phyloP scores from a whole-genome alignment of 2,329 filamentous ascomycete genomes.

The Furcasterigmium furcatum region DNA sequence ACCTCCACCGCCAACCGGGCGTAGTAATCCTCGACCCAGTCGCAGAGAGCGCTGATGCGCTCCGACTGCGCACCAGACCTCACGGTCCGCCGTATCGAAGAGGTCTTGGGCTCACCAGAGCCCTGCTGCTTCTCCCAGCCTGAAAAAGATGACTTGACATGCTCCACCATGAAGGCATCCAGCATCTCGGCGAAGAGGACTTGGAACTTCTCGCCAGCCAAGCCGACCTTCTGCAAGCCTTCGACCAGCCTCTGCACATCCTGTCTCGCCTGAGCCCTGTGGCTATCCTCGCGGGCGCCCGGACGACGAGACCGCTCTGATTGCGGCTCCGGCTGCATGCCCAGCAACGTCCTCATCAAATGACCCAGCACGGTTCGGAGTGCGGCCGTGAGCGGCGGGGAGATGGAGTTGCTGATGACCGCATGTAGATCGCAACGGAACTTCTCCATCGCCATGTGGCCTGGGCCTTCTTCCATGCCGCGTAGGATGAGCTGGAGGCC shows the following conservation, averaged over 20 bases:
- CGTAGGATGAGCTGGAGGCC: constrained; percentile 49
- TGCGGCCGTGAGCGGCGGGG: constrained; percentile 47
- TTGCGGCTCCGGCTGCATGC: constrained; percentile 18
- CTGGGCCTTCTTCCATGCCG: constrained; percentile 36
- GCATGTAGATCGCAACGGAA: constrained; percentile 63
- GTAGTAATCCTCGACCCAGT: constrained; percentile 69
- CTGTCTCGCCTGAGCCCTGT: constrained; percentile 36
- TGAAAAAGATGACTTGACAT: constrained; percentile 59
- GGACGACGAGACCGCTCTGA: constrained; percentile 8
- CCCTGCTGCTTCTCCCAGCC: constrained; percentile 46
- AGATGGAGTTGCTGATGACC: constrained; percentile 61
- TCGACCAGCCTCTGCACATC: constrained; percentile 55
- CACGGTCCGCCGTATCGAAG: constrained; percentile 16
- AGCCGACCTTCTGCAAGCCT: constrained; percentile 60
- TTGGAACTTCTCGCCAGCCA: constrained; percentile 68
- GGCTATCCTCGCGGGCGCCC: constrained; percentile 18
- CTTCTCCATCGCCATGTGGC: constrained; percentile 36
- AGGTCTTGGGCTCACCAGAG: constrained; percentile 7
- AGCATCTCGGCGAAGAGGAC: constrained; percentile 70
- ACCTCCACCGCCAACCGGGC: constrained; percentile 62
- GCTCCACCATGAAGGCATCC: constrained; percentile 61
- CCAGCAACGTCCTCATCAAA: constrained; percentile 41
- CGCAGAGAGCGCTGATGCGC: constrained; percentile 56
- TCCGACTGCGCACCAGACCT: constrained; percentile 36
- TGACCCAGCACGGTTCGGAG: constrained; percentile 51